Evolutionary conservation across 768 basidiomycete genomes (phyloP).

Genomic region (Tylopilus sp.): DNA sequence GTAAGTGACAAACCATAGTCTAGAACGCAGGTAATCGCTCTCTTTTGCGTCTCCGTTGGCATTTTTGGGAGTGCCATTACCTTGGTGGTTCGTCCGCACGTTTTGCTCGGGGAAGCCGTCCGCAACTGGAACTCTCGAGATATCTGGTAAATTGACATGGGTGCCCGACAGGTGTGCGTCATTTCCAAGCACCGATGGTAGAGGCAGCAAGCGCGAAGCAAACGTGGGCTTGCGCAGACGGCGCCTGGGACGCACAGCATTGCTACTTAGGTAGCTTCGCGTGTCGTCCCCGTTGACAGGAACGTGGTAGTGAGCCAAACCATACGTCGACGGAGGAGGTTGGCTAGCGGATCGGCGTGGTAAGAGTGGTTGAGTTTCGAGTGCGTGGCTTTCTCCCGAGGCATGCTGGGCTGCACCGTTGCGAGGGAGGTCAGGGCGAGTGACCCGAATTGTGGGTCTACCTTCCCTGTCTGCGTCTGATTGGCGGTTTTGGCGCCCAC

Average conservation of each 20-base stretch:
- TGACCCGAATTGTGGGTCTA: neutral
- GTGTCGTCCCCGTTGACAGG: constrained; percentile 20
- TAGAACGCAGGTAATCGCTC: constrained; percentile 77
- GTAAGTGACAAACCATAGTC: constrained; percentile 59
- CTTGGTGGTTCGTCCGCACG: constrained; percentile 2
- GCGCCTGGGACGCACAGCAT: constrained; percentile 16
- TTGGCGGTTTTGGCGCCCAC: constrained; percentile 23
- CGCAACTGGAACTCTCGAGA: constrained; percentile 35
- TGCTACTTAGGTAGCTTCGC: constrained; percentile 27
- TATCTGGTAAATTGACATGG: constrained; percentile 1
- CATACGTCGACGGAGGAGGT: constrained; percentile 19
- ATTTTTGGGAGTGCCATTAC: constrained; percentile 15
- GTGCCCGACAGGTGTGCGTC: neutral
- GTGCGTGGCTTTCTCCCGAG: constrained; percentile 5
- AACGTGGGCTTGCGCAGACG: constrained; percentile 31
- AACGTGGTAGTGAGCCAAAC: constrained; percentile 5
- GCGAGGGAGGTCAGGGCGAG: constrained; percentile 2
- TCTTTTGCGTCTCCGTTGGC: constrained; percentile 44
- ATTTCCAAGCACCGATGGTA: constrained; percentile 14
- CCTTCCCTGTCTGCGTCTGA: constrained; percentile 12
- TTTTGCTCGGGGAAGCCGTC: constrained; percentile 31
- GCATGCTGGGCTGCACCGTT: constrained; percentile 7
- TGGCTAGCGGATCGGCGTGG: constrained; percentile 23
- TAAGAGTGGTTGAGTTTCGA: constrained; percentile 30
- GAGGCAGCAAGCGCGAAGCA: constrained; percentile 35